Conservation (phyloP, 2,329 filamentous ascomycete species). For the Domatiomyces globalis region DNA sequence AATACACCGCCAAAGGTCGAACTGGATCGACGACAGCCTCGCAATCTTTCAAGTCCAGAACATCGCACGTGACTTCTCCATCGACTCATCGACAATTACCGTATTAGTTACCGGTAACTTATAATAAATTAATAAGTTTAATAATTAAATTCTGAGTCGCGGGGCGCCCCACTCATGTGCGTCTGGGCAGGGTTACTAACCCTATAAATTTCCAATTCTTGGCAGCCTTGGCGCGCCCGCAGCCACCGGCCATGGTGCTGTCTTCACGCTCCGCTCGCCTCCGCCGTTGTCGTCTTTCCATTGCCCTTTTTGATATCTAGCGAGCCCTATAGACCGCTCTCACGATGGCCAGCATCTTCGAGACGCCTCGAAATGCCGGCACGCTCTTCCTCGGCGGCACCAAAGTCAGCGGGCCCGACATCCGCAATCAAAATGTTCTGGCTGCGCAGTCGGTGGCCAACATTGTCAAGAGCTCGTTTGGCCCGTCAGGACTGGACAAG, state of each 20-base stretch:
- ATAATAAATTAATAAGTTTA: no score
- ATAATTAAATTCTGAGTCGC: no score
- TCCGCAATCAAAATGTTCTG: slow-evolving; percentile 92
- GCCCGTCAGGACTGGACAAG: slow-evolving; percentile 92
- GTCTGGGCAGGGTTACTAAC: background rate
- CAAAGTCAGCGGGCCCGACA: slow-evolving; percentile 94
- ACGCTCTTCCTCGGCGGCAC: slow-evolving; percentile 92
- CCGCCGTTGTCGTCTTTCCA: background rate
- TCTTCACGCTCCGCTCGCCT: background rate
- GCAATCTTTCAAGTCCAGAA: no score
- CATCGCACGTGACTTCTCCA: background rate
- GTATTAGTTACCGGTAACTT: no score
- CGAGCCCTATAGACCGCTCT: background rate
- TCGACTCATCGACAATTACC: background rate
- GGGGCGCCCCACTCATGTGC: background rate
- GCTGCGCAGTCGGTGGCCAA: slow-evolving; percentile 96
- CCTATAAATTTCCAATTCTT: background rate
- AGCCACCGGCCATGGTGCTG: background rate
- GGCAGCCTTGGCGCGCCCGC: background rate
- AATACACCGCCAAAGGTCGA: no score
- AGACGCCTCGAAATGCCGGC: slow-evolving; percentile 80
- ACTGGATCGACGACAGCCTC: no score
- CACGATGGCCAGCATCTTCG: slow-evolving; percentile 86
- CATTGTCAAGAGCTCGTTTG: slow-evolving; percentile 97
- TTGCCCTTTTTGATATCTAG: background rate